A percentile compares a stretch with the other conserved stretches of the same genome.
phyloP scores from a whole-genome alignment of 2,329 filamentous ascomycete genomes.

The Colletotrichum sp. region DNA sequence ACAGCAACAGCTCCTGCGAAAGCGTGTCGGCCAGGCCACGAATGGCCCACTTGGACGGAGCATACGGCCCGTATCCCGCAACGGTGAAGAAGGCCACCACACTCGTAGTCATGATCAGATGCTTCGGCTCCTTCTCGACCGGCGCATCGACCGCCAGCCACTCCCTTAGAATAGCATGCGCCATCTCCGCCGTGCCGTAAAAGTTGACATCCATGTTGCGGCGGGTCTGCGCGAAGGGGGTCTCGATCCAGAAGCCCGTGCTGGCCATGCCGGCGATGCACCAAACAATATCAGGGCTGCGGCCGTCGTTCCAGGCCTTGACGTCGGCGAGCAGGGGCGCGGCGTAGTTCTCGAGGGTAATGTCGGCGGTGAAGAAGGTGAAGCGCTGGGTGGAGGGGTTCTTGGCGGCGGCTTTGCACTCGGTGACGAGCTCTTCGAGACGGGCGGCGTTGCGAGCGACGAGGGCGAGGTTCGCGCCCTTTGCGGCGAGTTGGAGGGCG shows the following conservation, averaged over 20 bases:
- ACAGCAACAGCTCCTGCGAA: conserved; percentile 83
- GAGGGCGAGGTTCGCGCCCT: conserved; percentile 87
- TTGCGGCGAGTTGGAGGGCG: conserved; percentile 75
- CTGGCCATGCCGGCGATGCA: conserved; percentile 79
- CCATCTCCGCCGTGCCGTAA: conserved; percentile 85
- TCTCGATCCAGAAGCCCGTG: conserved; percentile 80
- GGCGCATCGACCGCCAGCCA: conserved; percentile 68
- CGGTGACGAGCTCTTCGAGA: conserved; percentile 67
- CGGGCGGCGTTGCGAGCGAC: conserved; percentile 80
- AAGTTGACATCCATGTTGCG: conserved; percentile 93
- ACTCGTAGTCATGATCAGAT: conserved; percentile 88
- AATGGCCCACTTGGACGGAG: conserved; percentile 84
- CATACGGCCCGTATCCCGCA: conserved; percentile 83
- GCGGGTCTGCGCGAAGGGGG: conserved; percentile 68
- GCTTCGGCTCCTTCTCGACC: conserved; percentile 60
- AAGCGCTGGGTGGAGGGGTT: conserved; percentile 75
- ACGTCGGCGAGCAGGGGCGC: conserved; percentile 72
- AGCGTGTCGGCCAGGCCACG: conserved; percentile 83
- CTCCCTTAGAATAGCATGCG: conserved; percentile 75
- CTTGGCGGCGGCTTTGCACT: conserved; percentile 70
- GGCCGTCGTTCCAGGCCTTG: conserved; percentile 77
- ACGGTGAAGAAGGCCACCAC: conserved; percentile 77
- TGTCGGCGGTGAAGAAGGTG: conserved; percentile 82
- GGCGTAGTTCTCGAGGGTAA: conserved; percentile 74
- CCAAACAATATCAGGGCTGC: conserved; percentile 86